Evolutionary conservation across 257 asterid genomes (phyloP).

Genomic region (Handroanthus guayacan): DNA sequence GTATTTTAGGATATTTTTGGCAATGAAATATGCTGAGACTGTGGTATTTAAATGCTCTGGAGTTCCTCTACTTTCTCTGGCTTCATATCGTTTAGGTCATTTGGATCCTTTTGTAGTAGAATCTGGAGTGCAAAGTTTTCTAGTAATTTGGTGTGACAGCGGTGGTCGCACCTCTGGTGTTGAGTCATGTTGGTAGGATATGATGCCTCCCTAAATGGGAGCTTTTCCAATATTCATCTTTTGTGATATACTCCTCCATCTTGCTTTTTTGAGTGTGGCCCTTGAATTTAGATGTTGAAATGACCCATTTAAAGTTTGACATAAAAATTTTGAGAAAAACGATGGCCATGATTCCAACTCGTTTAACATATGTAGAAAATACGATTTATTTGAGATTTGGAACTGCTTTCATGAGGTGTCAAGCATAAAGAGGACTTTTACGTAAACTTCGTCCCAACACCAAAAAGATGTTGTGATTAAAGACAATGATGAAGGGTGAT

Average conservation of each 20-base stretch:
- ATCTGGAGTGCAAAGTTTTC: not conserved
- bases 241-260: not conserved
- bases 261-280: not conserved
- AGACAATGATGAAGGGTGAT: not conserved
- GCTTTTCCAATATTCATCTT: constrained; percentile 4
- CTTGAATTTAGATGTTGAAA: not conserved
- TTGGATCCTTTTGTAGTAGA: not conserved
- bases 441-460: not conserved
- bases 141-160: not conserved
- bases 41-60: not conserved
- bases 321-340: not conserved
- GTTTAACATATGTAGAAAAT: not conserved
- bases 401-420: not conserved
- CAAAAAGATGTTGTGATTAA: not conserved
- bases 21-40: not conserved
- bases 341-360: not conserved
- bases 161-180: not conserved
- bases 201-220: not conserved
- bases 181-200: not conserved
- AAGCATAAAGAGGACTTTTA: no score
- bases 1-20: not conserved
- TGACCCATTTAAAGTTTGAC: not conserved
- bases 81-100: not conserved
- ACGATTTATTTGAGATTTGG: not conserved
- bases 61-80: not conserved